phyloP scores from a whole-genome alignment of 1,284 basidiomycete species.

The Ceratobasidium sp. region DNA sequence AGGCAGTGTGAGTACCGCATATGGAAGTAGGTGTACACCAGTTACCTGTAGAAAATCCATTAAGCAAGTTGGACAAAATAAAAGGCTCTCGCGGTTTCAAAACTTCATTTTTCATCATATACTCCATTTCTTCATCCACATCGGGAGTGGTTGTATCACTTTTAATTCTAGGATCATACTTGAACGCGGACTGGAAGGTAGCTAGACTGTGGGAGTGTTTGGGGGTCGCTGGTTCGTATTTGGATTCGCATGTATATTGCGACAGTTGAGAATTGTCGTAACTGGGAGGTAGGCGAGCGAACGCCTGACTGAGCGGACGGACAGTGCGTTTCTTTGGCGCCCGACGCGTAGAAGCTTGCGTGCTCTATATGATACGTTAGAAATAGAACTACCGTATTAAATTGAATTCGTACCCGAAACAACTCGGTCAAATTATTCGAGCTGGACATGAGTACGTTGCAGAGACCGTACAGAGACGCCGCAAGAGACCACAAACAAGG shows the following conservation, averaged over 20 bases:
- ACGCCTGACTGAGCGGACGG: constrained; percentile 27
- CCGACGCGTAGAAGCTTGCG: background rate
- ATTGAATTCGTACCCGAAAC: background rate
- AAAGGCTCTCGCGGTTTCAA: too few species aligned
- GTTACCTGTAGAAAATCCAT: too few species aligned
- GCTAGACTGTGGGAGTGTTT: too few species aligned
- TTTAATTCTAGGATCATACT: too few species aligned
- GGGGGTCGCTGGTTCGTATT: background rate
- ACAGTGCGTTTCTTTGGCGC: background rate
- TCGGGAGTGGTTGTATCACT: too few species aligned
- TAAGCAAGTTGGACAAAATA: too few species aligned
- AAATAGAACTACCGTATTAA: background rate
- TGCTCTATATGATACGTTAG: background rate
- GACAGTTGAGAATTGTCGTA: too few species aligned
- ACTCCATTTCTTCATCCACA: too few species aligned
- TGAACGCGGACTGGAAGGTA: too few species aligned
- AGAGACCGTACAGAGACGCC: background rate
- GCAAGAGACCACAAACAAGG: background rate
- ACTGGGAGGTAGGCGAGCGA: background rate
- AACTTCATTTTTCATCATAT: too few species aligned
- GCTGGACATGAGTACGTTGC: background rate
- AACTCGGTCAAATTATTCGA: background rate
- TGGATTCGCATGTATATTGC: background rate
- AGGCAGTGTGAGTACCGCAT: too few species aligned
- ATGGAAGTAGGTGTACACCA: too few species aligned